Base-by-base conservation (phyloP, 768 basidiomycete species). In the Auriscalpium orientale region DNA sequence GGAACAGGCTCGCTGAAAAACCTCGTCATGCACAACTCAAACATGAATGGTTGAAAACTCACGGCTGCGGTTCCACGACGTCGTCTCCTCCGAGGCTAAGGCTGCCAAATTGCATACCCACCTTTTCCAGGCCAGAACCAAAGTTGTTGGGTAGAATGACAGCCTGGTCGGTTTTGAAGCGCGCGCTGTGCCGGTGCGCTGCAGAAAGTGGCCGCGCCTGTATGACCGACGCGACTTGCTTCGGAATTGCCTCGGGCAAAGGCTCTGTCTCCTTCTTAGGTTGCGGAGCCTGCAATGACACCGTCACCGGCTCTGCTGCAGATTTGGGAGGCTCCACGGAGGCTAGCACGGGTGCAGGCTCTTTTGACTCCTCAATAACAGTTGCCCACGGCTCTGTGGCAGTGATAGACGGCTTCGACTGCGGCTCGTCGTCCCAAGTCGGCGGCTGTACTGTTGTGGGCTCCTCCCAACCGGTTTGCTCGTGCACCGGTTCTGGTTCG, bases 91-190 rank as follows among this genome's bases (percentile, higher is more conserved):
- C 82, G 37, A 93, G 76, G 68, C 82, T 87, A 63, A 92, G 71
- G 68, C 89, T 91, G 51, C 90, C 90, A 65, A 93, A 93, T 65
- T 91, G 89, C 90, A 93, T 91, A 49, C 90, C 90, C 51, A 92
- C 74, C 66, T 89, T 91, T 66, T 91, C 89, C 21, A 87, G 66
- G 16, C 77, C 77, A 36, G 79, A 64, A 34, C 81, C 79, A 67
- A 85, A 86, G 51, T 79, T 81, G 46, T 72, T 73, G 37, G 79
- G 78, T 1, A 90, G 89, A 80, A 91, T 84, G 55, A 91, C 84
- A 16, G 92, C 91, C 38, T 90, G 82, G 56, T 89, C 86, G 58
- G 91, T 79, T 74, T 90, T 91, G 73, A 85, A 84, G 51, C 82
- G 81, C 36, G 80, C 79, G 47, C 75, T 79, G 61, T 70, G 73